Base-by-base conservation (phyloP, 805 yeast genomes). In the Yarrowia hollandica region DNA sequence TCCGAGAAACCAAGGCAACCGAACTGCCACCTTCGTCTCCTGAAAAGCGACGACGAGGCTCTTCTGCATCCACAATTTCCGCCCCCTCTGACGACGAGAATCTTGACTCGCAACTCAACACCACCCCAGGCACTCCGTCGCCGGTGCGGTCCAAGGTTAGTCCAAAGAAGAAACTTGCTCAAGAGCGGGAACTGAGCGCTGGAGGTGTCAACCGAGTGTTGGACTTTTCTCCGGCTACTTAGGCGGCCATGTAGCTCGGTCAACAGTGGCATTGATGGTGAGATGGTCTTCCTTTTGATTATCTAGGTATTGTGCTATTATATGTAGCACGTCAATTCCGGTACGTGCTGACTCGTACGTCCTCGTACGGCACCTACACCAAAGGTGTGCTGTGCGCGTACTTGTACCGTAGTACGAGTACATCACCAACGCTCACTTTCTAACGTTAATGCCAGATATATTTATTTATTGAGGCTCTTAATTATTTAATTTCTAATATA, bases 1-100 rank as follows among this genome's bases (percentile, higher is more conserved):
- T 44, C 5, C 16, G 52, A 10, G 52, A 44, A n/a, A 19, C 52
- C 18, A 18, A 30, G 35, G 52, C 52, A 14, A 48, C 55, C 4
- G 55, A 48, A 11, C 39, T 48, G 22, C 39, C 39, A 11, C 55
- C 55, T 5, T 48, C 55, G 15, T 48, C 55, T 3, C 55, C 55
- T 4, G 67, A 65, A 34, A 68, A 64, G 50, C 65, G 73, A 10
- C 64, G 75, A 9, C 65, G 75, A 10, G 66, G 68, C 9, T 69
- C 73, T 28, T 66, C 70, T 52, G 71, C 74, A 9, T 69, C 75
- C 3, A 73, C 74, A 6, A 67, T 66, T n/a, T 67, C 74, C 7
- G 67, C 67, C 8, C 64, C 64, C 11, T 65, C 69, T 31, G 74
- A 71, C 22, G 72, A 68, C 30, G 73, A 70, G 41, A 66, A 66